These are phyloP conservation scores for Cokeromyces recurvatus DNA, from an alignment of 371 early-diverging fungal genomes.

Conservation along the genomic window DNA sequence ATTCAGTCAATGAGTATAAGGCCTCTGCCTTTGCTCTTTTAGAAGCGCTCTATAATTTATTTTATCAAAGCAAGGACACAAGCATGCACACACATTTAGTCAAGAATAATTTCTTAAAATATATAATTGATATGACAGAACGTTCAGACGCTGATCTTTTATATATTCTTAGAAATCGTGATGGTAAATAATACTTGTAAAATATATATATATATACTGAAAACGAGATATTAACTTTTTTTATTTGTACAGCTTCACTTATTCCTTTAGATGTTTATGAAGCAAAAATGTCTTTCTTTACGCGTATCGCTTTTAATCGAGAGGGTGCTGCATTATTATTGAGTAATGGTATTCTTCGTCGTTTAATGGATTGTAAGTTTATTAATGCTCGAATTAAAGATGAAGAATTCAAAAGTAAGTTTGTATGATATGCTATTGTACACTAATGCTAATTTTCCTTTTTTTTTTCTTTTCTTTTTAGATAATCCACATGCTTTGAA, in stretches of 20 bases:
- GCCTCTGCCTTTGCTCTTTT: slow-evolving; percentile 78
- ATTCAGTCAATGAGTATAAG: slow-evolving; percentile 75
- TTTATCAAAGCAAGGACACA: not conserved
- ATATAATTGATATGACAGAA: slow-evolving; percentile 52
- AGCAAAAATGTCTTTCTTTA: slow-evolving; percentile 69
- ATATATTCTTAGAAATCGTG: slow-evolving; percentile 31
- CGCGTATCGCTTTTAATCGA: slow-evolving; percentile 65
- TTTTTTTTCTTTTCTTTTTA: not conserved
- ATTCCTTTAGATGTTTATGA: slow-evolving; percentile 66
- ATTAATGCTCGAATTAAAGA: slow-evolving; percentile 61
- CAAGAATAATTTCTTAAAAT: slow-evolving; percentile 56
- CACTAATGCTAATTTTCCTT: not conserved
- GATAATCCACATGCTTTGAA: slow-evolving; percentile 20
- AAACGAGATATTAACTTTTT: not conserved
- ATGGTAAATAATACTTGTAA: slow-evolving; percentile 10
- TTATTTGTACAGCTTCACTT: slow-evolving; percentile 32
- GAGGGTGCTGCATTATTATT: slow-evolving; percentile 71
- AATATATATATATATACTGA: not conserved
- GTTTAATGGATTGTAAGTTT: slow-evolving; percentile 61
- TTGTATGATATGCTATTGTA: not conserved
- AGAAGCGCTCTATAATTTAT: slow-evolving; percentile 50
- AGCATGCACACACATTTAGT: slow-evolving; percentile 40
- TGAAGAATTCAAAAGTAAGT: slow-evolving; percentile 6
- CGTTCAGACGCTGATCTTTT: slow-evolving; percentile 60
- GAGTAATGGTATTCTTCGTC: slow-evolving; percentile 68